phyloP scores from a whole-genome alignment of 225 moss, liverwort and hornwort genomes.

The Thuidium tamariscinum region DNA sequence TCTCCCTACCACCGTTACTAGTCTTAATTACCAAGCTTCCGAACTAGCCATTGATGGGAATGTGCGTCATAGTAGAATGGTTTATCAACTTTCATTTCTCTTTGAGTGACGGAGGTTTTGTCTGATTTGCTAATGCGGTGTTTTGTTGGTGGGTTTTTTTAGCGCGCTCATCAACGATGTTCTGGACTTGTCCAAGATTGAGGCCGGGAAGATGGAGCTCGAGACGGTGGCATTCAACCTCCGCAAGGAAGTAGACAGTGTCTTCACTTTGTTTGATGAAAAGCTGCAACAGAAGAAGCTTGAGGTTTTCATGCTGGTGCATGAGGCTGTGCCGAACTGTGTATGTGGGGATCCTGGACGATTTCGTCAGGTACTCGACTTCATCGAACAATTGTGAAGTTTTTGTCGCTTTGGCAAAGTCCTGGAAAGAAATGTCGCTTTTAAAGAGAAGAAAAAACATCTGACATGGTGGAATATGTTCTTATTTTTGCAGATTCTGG shows the following conservation, averaged over 20 bases:
- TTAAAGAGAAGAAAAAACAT: not conserved
- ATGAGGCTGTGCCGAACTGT: constrained; percentile 58
- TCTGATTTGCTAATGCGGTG: not conserved
- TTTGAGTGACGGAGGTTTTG: not conserved
- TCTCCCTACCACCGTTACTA: not conserved
- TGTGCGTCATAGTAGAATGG: not conserved
- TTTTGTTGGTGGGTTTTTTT: not conserved
- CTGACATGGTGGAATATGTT: not conserved
- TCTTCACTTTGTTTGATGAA: constrained; percentile 75
- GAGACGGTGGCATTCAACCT: constrained; percentile 73
- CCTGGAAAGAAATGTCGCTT: not conserved
- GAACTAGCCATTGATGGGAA: not conserved
- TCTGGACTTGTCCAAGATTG: constrained; percentile 88
- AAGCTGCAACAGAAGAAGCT: constrained; percentile 75
- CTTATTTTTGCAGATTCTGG: constrained; percentile 45
- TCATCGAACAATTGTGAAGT: not conserved
- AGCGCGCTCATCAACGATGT: constrained; percentile 91
- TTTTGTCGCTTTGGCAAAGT: not conserved
- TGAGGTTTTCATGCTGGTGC: constrained; percentile 66
- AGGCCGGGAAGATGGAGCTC: constrained; percentile 88
- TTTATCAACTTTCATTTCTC: not conserved
- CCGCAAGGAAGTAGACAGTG: constrained; percentile 71
- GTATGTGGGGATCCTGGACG: constrained; percentile 83
- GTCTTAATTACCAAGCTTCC: not conserved
- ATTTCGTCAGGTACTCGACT: constrained; percentile 67